Evolutionary conservation across 768 basidiomycete species (phyloP).

Genomic region (Cystoderma amianthinum): DNA sequence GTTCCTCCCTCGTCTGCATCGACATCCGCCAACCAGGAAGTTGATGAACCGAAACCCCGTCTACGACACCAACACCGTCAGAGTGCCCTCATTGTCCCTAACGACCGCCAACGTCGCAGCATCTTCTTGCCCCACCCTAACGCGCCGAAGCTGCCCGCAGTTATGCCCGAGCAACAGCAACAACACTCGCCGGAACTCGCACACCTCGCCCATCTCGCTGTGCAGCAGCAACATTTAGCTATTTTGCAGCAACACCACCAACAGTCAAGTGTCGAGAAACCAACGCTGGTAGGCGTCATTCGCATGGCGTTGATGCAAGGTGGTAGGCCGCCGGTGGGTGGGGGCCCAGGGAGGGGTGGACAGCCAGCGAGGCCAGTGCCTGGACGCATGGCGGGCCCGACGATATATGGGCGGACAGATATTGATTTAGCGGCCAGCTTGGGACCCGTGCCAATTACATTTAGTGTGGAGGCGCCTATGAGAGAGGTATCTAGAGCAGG

Average conservation of each 20-base stretch:
- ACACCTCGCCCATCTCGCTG: too few species aligned
- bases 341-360: neutral
- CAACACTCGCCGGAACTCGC: slow-evolving; percentile 5
- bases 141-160: slow-evolving; percentile 31
- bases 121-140: slow-evolving; percentile 41
- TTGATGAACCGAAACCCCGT: slow-evolving; percentile 14
- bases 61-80: slow-evolving; percentile 24
- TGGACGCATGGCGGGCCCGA: slow-evolving; percentile 26
- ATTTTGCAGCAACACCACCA: slow-evolving; percentile 5
- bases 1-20: slow-evolving; percentile 4
- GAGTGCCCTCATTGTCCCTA: slow-evolving; percentile 12
- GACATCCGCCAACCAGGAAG: too few species aligned
- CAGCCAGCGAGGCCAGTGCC: neutral
- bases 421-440: slow-evolving; percentile 39
- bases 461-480: slow-evolving; percentile 41
- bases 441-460: slow-evolving; percentile 58
- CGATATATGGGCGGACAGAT: slow-evolving; percentile 56
- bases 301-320: slow-evolving; percentile 19
- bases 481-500: too few species aligned
- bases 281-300: slow-evolving; percentile 13
- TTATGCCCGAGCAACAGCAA: slow-evolving; percentile 11
- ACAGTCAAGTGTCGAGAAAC: slow-evolving; percentile 4
- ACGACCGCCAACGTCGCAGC: slow-evolving; percentile 23
- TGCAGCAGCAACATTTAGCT: slow-evolving; percentile 12
- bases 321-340: slow-evolving; percentile 3